Evolutionary conservation across 257 asterid species (phyloP).

Genomic region (Verbascum thapsus): DNA sequence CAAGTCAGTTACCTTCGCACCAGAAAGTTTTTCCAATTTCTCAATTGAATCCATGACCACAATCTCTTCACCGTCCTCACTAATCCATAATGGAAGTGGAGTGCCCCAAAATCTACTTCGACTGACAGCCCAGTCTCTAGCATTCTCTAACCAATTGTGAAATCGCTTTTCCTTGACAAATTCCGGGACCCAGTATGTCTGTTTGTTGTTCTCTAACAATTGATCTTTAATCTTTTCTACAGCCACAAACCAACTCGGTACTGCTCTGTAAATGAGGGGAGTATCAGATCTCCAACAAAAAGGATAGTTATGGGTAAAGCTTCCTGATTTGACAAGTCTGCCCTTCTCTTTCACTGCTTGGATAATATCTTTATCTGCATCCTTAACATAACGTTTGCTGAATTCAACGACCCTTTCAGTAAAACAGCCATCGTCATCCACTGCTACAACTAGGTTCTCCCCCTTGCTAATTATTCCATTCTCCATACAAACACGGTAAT

Average conservation of each 20-base stretch:
- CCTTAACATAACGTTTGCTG: slow-evolving; percentile 73
- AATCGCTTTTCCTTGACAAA: slow-evolving; percentile 98
- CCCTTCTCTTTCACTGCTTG: slow-evolving; percentile 89
- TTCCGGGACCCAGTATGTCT: slow-evolving; percentile 97
- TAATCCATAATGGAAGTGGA: slow-evolving; percentile 93
- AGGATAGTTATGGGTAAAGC: slow-evolving; percentile 75
- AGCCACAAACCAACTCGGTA: slow-evolving; percentile 98
- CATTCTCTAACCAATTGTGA: slow-evolving; percentile 98
- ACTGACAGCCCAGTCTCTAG: slow-evolving; percentile 98
- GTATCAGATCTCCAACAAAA: slow-evolving; percentile 98
- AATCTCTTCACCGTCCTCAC: slow-evolving; percentile 87
- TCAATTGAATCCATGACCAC: slow-evolving; percentile 85
- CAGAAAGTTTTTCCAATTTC: slow-evolving; percentile 83
- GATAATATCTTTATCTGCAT: slow-evolving; percentile 86
- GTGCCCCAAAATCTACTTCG: slow-evolving; percentile 99
- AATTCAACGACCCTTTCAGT: slow-evolving; percentile 83
- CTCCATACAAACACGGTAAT: slow-evolving; percentile 88
- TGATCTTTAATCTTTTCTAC: slow-evolving; percentile 95
- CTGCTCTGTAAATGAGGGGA: slow-evolving; percentile 95
- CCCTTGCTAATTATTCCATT: slow-evolving; percentile 78
- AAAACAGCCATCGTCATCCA: slow-evolving; percentile 95
- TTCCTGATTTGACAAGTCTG: slow-evolving; percentile 91
- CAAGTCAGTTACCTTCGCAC: slow-evolving; percentile 81
- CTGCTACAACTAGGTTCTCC: slow-evolving; percentile 85
- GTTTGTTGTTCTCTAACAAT: slow-evolving; percentile 81